A percentile compares a stretch with the other conserved stretches of the same genome.
Conservation (phyloP, 129 eudicot species). For the Arctium minus region DNA sequence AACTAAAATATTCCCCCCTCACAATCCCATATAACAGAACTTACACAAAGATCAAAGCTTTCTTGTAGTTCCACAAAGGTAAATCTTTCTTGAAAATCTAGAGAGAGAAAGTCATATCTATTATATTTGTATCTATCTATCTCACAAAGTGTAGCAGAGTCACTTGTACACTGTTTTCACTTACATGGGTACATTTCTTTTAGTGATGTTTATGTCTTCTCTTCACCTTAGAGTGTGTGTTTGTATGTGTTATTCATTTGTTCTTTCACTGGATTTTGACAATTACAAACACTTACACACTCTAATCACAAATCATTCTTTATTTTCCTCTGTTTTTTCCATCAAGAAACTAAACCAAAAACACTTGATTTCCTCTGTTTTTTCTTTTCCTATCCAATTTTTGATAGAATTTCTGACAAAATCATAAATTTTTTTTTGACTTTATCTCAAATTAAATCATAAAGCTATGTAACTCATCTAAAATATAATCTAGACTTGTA, state of each 20-base stretch:
- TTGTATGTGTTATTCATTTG: background rate
- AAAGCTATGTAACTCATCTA: background rate
- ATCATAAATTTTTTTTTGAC: background rate
- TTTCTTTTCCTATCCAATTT: background rate
- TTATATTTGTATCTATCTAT: background rate
- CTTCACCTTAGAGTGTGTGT: background rate
- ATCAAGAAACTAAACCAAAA: no score
- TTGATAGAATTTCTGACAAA: background rate
- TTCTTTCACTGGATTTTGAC: background rate
- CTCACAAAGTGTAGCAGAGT: no score
- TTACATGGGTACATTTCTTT: background rate
- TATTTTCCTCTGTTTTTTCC: background rate
- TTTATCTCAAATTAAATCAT: background rate
- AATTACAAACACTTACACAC: background rate
- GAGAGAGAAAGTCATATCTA: background rate
- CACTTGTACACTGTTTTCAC: background rate
- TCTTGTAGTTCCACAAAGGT: constrained; percentile 31
- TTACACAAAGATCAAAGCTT: background rate
- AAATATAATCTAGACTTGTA: background rate
- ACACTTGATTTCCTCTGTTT: background rate
- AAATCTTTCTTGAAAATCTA: constrained; percentile 40
- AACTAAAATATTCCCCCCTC: background rate
- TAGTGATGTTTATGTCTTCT: background rate
- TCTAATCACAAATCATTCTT: background rate
- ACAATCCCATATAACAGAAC: constrained; percentile 1